phyloP scores from a whole-genome alignment of 257 asterid genomes.

The Solanum sejunctum region DNA sequence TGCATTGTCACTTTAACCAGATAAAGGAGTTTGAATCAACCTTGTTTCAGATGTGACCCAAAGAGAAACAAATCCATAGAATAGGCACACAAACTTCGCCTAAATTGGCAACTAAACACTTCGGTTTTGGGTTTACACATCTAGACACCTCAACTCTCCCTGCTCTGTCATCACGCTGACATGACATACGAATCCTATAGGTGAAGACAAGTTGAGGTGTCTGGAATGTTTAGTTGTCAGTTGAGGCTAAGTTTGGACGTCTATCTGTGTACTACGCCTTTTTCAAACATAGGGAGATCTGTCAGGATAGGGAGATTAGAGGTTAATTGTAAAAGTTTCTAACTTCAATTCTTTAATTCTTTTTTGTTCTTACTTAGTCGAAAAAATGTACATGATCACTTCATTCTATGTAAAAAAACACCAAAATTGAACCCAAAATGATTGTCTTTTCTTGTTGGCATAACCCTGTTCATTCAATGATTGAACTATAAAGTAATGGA shows the following conservation, averaged over 20 bases:
- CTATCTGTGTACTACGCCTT: neutral
- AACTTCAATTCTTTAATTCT: constrained; percentile 16
- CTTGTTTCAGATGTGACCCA: neutral
- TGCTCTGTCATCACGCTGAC: neutral
- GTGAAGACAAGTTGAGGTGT: neutral
- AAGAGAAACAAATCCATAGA: neutral
- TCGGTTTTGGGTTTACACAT: neutral
- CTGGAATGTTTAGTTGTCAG: neutral
- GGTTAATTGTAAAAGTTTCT: constrained; percentile 1
- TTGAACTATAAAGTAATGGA: neutral
- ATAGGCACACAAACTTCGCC: neutral
- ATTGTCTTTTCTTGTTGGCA: neutral
- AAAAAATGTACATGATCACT: neutral
- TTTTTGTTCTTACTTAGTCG: neutral
- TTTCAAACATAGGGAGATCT: neutral
- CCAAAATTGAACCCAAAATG: neutral
- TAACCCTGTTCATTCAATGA: neutral
- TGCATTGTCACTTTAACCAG: neutral
- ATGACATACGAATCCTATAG: neutral
- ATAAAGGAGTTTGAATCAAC: constrained; percentile 6
- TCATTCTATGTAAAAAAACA: neutral
- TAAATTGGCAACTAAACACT: neutral
- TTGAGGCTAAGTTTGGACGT: neutral
- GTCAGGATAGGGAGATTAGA: constrained; percentile 1
- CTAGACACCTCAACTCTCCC: too few species aligned